Evolutionary conservation across 2,329 filamentous ascomycete species (phyloP), one percentile per base, ranked within the genome.

Genomic region (Sphaerulina vaccinii): DNA sequence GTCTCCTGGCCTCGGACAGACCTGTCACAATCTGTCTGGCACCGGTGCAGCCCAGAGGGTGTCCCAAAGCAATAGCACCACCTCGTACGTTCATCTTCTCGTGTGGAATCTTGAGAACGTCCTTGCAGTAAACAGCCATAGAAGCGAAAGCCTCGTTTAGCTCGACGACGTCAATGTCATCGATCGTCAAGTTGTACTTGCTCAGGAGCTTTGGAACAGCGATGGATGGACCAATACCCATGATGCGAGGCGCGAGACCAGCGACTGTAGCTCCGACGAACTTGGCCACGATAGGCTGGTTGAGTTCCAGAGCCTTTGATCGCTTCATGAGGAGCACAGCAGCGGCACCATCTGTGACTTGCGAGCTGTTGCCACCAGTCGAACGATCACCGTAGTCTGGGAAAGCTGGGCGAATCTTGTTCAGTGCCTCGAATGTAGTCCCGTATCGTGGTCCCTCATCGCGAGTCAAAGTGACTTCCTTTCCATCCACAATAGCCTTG

Each of bases 101-200:
- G 71, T 80, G 81, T 67, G 88, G 84, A 44, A 92, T 75, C 59
- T 82, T 82, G 44, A 93, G 79, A 60, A 69, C 73, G 52, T 77
- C 70, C 19, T 61, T 57, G 74, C 90, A 96, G 81, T 96, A 97
- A 23, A 96, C 91, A 1, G 90, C 91, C 93, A 97, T 97, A 46
- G 88, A 93, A 18, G 91, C 92, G 66, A 99, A 99, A 1, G 93
- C 93, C 80, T 99, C 93, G 77, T 99, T 99, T 68, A 99, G 75
- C 80, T 97, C 93, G 62, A 92, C 79, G 29, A 97, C 80, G 67
- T 99, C 93, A 56, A 93, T 82, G 64, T 97, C 93, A 53, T 86
- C 81, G 48, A 95, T 76, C 19, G 79, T 82, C 55, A 99, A 73
- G 72, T 86, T 84, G 79, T 86, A 84, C 75, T 93, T 86, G 67